Conservation (phyloP, 345 rosid genomes). For the Eucalyptus victrix region DNA sequence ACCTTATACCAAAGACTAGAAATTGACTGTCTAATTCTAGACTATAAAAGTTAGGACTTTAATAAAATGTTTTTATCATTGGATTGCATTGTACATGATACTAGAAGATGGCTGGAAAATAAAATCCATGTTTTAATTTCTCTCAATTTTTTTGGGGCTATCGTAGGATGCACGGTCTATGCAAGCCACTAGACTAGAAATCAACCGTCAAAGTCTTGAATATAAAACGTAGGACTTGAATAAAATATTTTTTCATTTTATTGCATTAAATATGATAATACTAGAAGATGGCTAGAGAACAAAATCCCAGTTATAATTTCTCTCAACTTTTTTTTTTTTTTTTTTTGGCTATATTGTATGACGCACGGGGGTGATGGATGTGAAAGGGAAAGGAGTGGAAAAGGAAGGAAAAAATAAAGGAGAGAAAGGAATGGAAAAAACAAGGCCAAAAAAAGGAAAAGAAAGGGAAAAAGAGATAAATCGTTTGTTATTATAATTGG, state of each 20-base stretch:
- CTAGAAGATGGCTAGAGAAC: slow-evolving; percentile 6
- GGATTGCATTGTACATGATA: neutral
- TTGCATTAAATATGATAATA: neutral
- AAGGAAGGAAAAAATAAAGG: neutral
- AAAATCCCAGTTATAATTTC: slow-evolving; percentile 4
- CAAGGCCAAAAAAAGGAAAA: neutral
- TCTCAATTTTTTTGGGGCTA: neutral
- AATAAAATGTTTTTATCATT: no score
- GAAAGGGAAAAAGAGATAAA: neutral
- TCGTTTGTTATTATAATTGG: neutral
- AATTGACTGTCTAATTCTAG: neutral
- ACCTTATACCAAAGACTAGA: neutral
- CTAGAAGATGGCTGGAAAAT: neutral
- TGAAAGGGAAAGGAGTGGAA: neutral
- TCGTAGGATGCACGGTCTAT: neutral
- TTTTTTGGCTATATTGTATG: neutral
- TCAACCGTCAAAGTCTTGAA: no score
- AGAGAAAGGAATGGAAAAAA: no score
- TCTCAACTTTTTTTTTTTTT: neutral
- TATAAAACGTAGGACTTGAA: neutral
- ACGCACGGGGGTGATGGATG: neutral
- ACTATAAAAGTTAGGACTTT: no score
- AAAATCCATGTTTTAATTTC: no score
- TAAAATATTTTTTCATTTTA: neutral
- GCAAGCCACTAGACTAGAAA: no score